Percentiles rank a stretch among this genome's conserved stretches.
phyloP scores from a whole-genome alignment of 1,284 basidiomycete genomes.

The Spongiforma sp. region DNA sequence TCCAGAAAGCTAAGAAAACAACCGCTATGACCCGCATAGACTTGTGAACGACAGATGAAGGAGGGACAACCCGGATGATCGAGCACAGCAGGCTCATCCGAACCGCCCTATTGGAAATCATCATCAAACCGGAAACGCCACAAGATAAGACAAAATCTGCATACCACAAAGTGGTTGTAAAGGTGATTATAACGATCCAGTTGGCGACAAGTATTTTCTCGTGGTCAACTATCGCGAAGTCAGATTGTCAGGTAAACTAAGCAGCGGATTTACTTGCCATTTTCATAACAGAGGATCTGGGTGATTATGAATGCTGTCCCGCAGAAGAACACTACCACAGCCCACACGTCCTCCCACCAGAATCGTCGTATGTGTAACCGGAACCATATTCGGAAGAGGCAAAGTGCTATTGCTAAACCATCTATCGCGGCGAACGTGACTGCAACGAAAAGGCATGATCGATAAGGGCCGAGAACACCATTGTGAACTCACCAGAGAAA shows the following conservation, averaged over 20 bases:
- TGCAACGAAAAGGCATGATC: neutral
- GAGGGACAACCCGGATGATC: neutral
- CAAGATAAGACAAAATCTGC: neutral
- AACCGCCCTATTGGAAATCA: neutral
- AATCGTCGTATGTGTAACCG: neutral
- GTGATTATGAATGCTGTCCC: neutral
- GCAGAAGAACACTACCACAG: neutral
- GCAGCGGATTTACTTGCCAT: neutral
- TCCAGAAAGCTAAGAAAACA: neutral
- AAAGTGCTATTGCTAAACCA: neutral
- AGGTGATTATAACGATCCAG: neutral
- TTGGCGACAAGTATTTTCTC: neutral
- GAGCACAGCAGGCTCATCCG: neutral
- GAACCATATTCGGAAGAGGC: conserved; percentile 1
- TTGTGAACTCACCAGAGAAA: neutral
- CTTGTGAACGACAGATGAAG: neutral
- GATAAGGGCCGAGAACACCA: neutral
- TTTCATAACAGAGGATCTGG: neutral
- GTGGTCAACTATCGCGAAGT: neutral
- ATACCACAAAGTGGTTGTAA: neutral
- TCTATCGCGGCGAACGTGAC: neutral
- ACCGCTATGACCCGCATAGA: neutral
- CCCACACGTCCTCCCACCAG: conserved; percentile 1
- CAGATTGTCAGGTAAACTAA: neutral
- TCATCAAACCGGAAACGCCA: neutral